These are phyloP conservation scores for Dipodascus albidus DNA, from an alignment of 805 yeast genomes.

Conservation along the genomic window DNA sequence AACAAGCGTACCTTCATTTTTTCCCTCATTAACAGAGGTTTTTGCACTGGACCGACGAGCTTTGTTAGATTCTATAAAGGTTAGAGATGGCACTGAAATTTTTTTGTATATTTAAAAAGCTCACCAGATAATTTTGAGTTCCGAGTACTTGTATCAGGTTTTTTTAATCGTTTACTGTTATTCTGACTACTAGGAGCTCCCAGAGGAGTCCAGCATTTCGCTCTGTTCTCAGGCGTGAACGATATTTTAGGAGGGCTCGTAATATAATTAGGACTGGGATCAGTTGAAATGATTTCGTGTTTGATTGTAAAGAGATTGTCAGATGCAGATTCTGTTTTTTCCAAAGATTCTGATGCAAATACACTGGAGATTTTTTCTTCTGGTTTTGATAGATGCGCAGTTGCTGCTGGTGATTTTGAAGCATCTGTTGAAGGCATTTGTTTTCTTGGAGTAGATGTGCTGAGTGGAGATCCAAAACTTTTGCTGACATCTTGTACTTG, in stretches of 20 bases:
- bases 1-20: no score
- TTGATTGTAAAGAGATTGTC: neutral
- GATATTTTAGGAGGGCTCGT: neutral
- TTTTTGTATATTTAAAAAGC: no score
- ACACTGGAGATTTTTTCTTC: neutral
- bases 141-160: no score
- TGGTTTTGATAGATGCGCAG: no score
- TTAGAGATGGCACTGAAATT: no score
- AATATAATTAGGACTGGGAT: neutral
- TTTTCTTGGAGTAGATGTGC: neutral
- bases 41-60: no score
- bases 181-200: neutral
- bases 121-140: no score
- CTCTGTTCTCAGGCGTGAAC: neutral
- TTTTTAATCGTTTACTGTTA: no score
- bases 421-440: neutral
- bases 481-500: neutral
- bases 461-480: neutral
- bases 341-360: neutral
- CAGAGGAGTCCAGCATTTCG: neutral
- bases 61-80: no score
- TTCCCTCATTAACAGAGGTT: no score
- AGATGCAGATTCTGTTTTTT: neutral
- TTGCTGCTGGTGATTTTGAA: neutral
- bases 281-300: neutral